Evolutionary conservation across 768 basidiomycete species (phyloP).

Genomic region (Candolleomyces efflorescens): DNA sequence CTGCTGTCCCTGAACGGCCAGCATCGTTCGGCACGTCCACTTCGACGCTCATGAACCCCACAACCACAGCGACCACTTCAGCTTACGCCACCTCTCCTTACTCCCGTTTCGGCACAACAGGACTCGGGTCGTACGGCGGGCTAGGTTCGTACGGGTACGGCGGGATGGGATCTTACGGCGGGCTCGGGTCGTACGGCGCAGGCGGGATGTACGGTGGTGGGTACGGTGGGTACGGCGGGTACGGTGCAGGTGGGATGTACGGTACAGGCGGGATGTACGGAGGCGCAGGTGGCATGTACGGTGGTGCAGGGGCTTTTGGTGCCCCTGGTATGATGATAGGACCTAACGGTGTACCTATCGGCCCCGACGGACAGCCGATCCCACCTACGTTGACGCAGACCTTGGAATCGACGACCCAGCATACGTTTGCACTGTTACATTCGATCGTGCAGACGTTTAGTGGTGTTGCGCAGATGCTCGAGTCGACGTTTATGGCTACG

Average conservation of each 20-base stretch:
- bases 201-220: conserved; percentile 26
- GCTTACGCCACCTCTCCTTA: conserved; percentile 44
- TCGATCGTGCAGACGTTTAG: conserved; percentile 94
- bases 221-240: conserved; percentile 22
- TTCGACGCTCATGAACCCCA: conserved; percentile 16
- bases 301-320: conserved; percentile 17
- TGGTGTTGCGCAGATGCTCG: conserved; percentile 95
- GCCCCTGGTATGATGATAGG: conserved; percentile 18
- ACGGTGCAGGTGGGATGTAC: conserved; percentile 7
- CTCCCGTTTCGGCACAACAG: conserved; percentile 30
- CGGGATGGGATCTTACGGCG: conserved; percentile 37
- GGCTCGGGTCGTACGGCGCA: conserved; percentile 27
- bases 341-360: conserved; percentile 41
- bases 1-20: conserved; percentile 62
- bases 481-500: conserved; percentile 95
- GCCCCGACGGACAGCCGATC: conserved; percentile 48
- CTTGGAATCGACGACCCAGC: conserved; percentile 84
- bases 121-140: conserved; percentile 36
- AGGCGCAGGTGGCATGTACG: conserved; percentile 16
- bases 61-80: conserved; percentile 22
- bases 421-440: conserved; percentile 90
- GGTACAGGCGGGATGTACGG: conserved; percentile 29
- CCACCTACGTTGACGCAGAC: conserved; percentile 74
- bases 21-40: conserved; percentile 32
- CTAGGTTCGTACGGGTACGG: conserved; percentile 36